Evolutionary conservation across 306 rosid genomes (phyloP).

Genomic region (Gastrolobium villosum): DNA sequence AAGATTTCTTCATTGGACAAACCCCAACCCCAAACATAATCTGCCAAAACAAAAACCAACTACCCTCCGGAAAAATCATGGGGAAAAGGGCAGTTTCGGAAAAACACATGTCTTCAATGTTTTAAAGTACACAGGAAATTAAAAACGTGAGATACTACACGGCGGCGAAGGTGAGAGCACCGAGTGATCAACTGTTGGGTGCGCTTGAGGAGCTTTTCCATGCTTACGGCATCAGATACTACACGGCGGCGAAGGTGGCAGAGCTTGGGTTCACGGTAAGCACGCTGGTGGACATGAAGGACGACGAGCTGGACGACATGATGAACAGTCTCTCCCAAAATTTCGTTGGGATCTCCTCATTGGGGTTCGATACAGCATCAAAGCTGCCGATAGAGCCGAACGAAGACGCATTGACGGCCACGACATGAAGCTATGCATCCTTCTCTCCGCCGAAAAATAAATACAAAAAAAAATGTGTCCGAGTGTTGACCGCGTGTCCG

Average conservation of each 20-base stretch:
- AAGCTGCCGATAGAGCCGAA: constrained; percentile 91
- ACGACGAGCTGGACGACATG: constrained; percentile 94
- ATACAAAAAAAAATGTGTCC: too few species aligned
- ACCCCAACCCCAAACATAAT: too few species aligned
- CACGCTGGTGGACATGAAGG: constrained; percentile 85
- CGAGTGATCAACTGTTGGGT: constrained; percentile 64
- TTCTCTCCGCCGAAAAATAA: constrained; percentile 60
- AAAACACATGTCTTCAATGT: too few species aligned
- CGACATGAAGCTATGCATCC: constrained; percentile 68
- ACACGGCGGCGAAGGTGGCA: constrained; percentile 86
- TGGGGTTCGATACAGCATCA: constrained; percentile 91
- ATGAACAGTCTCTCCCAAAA: constrained; percentile 85
- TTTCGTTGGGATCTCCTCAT: constrained; percentile 92
- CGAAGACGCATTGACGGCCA: constrained; percentile 81
- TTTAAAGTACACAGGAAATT: too few species aligned
- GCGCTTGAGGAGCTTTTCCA: constrained; percentile 88
- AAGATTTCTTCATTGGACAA: too few species aligned
- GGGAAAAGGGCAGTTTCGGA: constrained; percentile 62
- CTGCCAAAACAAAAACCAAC: too few species aligned
- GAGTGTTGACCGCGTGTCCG: too few species aligned
- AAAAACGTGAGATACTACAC: too few species aligned
- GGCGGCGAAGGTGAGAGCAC: neutral
- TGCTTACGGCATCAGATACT: constrained; percentile 85
- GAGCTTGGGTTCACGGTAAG: constrained; percentile 94
- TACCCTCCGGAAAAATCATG: constrained; percentile 43